Base-by-base conservation (phyloP, 2,329 filamentous ascomycete species). In the Parastagonospora avenae region DNA sequence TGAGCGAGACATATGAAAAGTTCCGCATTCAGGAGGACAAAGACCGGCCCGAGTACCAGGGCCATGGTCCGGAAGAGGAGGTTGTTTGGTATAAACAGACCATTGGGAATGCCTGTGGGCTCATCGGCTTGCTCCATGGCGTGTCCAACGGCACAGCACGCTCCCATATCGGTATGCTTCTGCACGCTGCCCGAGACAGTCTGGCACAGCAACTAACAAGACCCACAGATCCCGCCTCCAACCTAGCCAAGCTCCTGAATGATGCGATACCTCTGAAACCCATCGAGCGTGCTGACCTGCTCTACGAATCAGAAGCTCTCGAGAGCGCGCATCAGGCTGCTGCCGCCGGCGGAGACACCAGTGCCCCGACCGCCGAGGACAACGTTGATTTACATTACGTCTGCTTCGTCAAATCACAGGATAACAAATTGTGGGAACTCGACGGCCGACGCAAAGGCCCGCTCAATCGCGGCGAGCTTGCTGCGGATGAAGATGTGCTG, bases 61-160 rank as follows among this genome's bases (percentile, higher is more conserved):
- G 88, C 37, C 80, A 79, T 14, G 92, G 92, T 1, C 76, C 82
- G 0, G 68, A 66, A 0, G 91, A 97, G 68, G 87, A 90, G 4
- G 90, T 97, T 0, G 68, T 96, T 7, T 99, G 93, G 94, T 97
- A 92, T 81, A 90, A 86, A 66, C 94, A 97, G 79, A 97, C 93
- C 0, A 97, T 97, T 64, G 85, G 89, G 52, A 96, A 97, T 73
- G 92, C 94, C 2, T 97, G 94, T 75, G 94, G 94, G 0, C 78
- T 96, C 46, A 96, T 97, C 79, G 94, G 91, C 0, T 76, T 99
- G 40, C 76, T 97, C 36, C 94, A 99, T 70, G 89, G 88, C 19
- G 86, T 92, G 0, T 83, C 83, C 30, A 99, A 97, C 71, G 92
- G 92, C 1, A 81, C 82, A 2, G 89, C 91, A 2, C 79, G 83